Evolutionary conservation across 2,329 filamentous ascomycete species (phyloP).

Genomic region (Chaetomiaceae sp.): DNA sequence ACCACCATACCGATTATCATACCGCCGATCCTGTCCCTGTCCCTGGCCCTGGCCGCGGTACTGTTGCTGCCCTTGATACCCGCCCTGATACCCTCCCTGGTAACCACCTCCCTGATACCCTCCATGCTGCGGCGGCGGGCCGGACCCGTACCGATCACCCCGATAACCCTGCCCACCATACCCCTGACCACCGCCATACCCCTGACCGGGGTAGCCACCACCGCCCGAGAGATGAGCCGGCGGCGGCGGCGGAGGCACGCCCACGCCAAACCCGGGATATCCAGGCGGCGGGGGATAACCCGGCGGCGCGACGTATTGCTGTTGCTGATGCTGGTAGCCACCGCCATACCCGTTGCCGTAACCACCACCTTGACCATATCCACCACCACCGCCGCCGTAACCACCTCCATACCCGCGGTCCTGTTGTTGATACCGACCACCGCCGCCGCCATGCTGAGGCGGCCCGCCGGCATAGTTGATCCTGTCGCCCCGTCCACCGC

Average conservation of each 20-base stretch:
- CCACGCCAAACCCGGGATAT: conserved; percentile 39
- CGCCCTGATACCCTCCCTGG: conserved; percentile 11
- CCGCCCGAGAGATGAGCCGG: conserved; percentile 25
- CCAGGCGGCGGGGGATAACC: conserved; percentile 42
- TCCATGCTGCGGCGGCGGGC: conserved; percentile 3
- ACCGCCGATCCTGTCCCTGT: conserved; percentile 20
- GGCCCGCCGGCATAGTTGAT: conserved; percentile 48
- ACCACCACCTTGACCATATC: conserved; percentile 3
- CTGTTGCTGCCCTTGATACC: conserved; percentile 3
- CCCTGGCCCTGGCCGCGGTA: conserved; percentile 13
- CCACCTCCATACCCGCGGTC: conserved; percentile 20
- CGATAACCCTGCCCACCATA: conserved; percentile 9
- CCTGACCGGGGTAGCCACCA: conserved; percentile 16
- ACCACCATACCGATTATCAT: conserved; percentile 16
- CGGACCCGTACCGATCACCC: conserved; percentile 12
- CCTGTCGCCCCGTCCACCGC: conserved; percentile 43
- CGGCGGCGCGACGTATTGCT: conserved; percentile 26
- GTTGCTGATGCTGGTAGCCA: conserved; percentile 17
- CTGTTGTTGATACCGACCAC: conserved; percentile 19
- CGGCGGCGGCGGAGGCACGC: conserved; percentile 44
- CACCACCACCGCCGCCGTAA: conserved; percentile 14
- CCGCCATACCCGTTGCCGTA: conserved; percentile 22
- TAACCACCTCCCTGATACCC: conserved; percentile 13
- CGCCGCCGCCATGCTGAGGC: conserved; percentile 9
- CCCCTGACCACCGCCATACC: conserved; percentile 14